Percentiles rank a stretch among this genome's conserved stretches.
These are phyloP conservation scores for Colletotrichum tropicale DNA, from an alignment of 2,329 filamentous ascomycete species.

Conservation along the genomic window DNA sequence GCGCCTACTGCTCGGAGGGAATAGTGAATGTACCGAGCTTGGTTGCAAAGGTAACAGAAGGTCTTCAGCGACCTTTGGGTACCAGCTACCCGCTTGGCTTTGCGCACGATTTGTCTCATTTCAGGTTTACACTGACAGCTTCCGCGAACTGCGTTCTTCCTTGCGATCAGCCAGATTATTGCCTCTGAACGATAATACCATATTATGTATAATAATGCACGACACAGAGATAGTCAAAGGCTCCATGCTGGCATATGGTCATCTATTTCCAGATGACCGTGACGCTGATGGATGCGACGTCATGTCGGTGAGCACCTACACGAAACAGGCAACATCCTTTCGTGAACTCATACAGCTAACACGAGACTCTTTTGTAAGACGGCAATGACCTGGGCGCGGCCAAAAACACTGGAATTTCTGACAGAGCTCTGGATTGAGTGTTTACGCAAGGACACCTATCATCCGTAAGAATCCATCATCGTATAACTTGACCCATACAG, in stretches of 20 bases:
- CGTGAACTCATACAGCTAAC: background rate
- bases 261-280: background rate
- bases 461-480: too few relatives aligned
- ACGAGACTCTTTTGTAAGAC: too few relatives aligned
- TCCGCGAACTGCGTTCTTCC: background rate
- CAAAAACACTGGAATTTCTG: too few relatives aligned
- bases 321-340: background rate
- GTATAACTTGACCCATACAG: too few relatives aligned
- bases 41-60: background rate
- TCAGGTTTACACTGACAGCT: background rate
- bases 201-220: rapidly evolving
- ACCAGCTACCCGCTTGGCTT: background rate
- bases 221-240: background rate
- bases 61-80: background rate
- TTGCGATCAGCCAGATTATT: background rate
- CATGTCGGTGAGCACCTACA: background rate
- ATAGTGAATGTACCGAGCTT: background rate
- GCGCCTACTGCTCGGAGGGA: rapidly evolving
- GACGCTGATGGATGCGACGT: rapidly evolving
- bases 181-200: rapidly evolving
- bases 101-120: background rate
- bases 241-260: background rate
- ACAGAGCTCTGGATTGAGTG: too few relatives aligned
- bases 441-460: too few relatives aligned
- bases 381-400: too few relatives aligned